Evolutionary conservation across 139 green algal species (phyloP), one percentile per base, ranked within the genome.

Genomic region (Haematococcus sp.): DNA sequence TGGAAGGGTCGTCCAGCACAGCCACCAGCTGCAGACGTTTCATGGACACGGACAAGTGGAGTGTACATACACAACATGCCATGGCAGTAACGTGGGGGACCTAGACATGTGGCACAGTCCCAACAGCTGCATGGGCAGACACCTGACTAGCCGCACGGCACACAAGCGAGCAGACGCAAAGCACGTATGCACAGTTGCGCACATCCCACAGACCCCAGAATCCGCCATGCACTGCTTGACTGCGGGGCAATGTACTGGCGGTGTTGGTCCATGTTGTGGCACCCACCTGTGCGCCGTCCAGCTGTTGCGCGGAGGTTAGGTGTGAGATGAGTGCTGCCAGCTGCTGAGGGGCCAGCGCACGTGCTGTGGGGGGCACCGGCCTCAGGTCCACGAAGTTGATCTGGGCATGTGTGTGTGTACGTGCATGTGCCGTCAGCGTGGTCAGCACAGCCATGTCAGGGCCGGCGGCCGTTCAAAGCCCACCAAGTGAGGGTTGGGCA

Each of bases 371-470:
- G 4, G 76, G 76, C 19, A 85, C 49, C 1, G 75, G 74, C 22
- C 80, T 70, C 52, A 88, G 61, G 74, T 88, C 83, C 17, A 84
- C 80, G 67, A 88, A 88, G 19, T 54, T 61, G 31, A 88, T 33
- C 61, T 85, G 68, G 79, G 44, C n/a, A 75, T 70, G 40, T 70
- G 70, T 34, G 67, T 70, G 30, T 66, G 64, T 34, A 70, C 70
- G 32, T n/a, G n/a, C n/a, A n/a, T n/a, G n/a, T n/a, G n/a, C n/a
- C n/a, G n/a, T n/a, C n/a, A n/a, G n/a, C n/a, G n/a, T n/a, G n/a
- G n/a, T n/a, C n/a, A n/a, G n/a, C n/a, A n/a, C n/a, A n/a, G n/a
- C n/a, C n/a, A n/a, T n/a, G n/a, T n/a, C n/a, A n/a, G n/a, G n/a
- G n/a, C n/a, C n/a, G n/a, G n/a, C n/a, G n/a, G n/a, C n/a, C n/a